Conservation (phyloP, 164 flowering plant species). For the Houttuynia cordata region DNA sequence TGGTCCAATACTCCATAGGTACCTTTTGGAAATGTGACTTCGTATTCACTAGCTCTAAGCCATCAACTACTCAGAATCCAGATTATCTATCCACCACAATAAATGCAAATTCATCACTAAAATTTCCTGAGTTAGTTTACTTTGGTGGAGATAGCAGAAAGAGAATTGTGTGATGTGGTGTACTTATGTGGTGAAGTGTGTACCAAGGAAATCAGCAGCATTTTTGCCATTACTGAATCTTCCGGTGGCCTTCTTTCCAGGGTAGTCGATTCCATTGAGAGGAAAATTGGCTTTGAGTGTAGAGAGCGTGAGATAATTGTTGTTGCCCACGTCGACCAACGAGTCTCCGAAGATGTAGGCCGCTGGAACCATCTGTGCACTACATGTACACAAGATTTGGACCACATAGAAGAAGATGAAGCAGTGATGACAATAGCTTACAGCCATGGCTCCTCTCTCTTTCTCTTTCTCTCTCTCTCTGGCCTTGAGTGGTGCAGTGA, state of each 20-base stretch:
- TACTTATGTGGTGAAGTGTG: conserved; percentile 11
- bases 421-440: neutral
- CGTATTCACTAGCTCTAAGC: no score
- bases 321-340: conserved; percentile 72
- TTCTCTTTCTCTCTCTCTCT: conserved; percentile 1
- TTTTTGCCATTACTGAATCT: conserved; percentile 77
- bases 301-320: conserved; percentile 42
- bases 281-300: conserved; percentile 56
- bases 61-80: no score
- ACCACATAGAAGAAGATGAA: conserved; percentile 2
- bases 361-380: conserved; percentile 35
- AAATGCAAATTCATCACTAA: no score
- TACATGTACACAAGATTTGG: neutral
- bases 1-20: no score
- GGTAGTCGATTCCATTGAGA: conserved; percentile 70
- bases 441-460: neutral
- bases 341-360: conserved; percentile 72
- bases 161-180: neutral
- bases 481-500: neutral
- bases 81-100: no score
- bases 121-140: no score
- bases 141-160: neutral
- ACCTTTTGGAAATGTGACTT: no score
- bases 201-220: conserved; percentile 62
- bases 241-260: conserved; percentile 50